A percentile compares a stretch with the other conserved stretches of the same genome.
Conservation (phyloP, 1,284 basidiomycete genomes). For the Naganishia cerealis region DNA sequence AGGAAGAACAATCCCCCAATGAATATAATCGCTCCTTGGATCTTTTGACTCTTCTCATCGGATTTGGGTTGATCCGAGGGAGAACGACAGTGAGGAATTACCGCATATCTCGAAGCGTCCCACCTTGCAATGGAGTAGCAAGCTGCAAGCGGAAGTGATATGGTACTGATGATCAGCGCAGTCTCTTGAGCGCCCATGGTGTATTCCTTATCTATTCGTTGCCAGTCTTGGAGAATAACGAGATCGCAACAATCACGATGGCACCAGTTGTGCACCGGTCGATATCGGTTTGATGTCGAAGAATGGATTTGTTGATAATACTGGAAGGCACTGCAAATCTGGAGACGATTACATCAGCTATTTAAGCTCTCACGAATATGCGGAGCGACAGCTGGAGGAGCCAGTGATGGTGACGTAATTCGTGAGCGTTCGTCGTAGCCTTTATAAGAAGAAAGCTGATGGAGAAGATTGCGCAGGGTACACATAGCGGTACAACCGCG, state of each 20-base stretch:
- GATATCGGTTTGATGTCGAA: too few relatives aligned
- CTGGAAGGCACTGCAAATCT: background rate
- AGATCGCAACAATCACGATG: too few relatives aligned
- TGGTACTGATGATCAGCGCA: background rate
- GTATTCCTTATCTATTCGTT: background rate
- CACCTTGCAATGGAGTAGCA: constrained; percentile 8
- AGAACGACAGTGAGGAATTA: background rate
- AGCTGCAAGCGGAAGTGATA: background rate
- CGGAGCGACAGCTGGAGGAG: background rate
- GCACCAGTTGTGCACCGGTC: too few relatives aligned
- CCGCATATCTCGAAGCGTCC: constrained; percentile 6
- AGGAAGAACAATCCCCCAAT: background rate
- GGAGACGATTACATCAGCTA: too few relatives aligned
- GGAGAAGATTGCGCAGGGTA: too few relatives aligned
- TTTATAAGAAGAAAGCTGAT: too few relatives aligned
- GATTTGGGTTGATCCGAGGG: background rate
- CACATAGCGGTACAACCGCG: too few relatives aligned
- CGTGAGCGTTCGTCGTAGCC: too few relatives aligned
- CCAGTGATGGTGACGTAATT: too few relatives aligned
- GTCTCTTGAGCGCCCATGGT: constrained; percentile 16
- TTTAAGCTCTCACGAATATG: background rate
- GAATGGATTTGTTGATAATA: too few relatives aligned
- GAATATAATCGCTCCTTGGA: background rate
- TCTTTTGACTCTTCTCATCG: constrained; percentile 4
- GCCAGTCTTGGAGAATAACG: background rate